phyloP scores from a whole-genome alignment of 1,284 basidiomycete genomes.

The Cryptococcus hybrid region DNA sequence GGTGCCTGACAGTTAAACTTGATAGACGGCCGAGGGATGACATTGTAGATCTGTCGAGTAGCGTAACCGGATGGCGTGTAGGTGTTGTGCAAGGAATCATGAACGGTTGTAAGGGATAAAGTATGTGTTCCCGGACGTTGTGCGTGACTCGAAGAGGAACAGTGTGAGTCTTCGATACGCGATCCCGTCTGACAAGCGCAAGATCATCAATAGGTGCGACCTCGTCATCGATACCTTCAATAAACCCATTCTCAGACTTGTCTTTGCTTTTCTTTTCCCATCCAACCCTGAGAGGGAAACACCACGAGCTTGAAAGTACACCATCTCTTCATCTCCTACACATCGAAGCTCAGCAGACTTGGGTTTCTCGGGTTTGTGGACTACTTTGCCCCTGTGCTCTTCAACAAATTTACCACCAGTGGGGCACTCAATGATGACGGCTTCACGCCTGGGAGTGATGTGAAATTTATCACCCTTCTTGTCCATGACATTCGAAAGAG shows the following conservation, averaged over 20 bases:
- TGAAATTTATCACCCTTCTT: constrained; percentile 62
- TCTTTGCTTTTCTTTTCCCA: constrained; percentile 68
- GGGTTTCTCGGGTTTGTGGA: constrained; percentile 45
- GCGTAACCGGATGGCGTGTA: constrained; percentile 30
- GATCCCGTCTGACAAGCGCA: constrained; percentile 26
- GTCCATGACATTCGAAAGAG: constrained; percentile 70
- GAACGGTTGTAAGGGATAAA: constrained; percentile 35
- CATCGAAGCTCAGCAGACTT: constrained; percentile 59
- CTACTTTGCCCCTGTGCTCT: constrained; percentile 18
- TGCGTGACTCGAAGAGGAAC: constrained; percentile 41
- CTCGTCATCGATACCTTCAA: constrained; percentile 61
- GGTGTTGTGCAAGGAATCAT: constrained; percentile 55
- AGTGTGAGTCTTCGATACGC: constrained; percentile 35
- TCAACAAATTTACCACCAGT: constrained; percentile 52
- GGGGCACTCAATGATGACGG: constrained; percentile 80
- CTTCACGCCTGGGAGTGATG: constrained; percentile 60
- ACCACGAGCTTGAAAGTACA: constrained; percentile 67
- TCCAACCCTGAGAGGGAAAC: constrained; percentile 74
- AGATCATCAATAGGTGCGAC: constrained; percentile 7
- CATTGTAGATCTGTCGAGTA: constrained; percentile 61
- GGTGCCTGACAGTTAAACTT: constrained; percentile 73
- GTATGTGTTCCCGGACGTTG: constrained; percentile 50
- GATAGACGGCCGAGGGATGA: constrained; percentile 71
- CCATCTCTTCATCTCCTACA: constrained; percentile 63
- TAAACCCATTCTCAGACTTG: constrained; percentile 55